phyloP scores from a whole-genome alignment of 768 basidiomycete genomes.

The Albatrellus ellisii region DNA sequence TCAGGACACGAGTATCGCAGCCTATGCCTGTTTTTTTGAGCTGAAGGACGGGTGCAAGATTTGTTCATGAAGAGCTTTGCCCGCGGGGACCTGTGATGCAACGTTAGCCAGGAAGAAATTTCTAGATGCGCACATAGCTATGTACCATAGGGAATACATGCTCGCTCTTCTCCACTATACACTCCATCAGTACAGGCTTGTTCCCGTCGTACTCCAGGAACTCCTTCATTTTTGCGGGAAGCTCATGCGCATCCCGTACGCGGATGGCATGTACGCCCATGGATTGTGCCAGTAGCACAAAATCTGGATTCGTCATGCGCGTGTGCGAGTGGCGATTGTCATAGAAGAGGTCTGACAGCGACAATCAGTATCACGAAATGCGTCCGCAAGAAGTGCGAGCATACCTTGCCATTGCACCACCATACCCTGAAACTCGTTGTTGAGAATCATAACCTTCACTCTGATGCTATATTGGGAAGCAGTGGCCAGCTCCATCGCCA shows the following conservation, averaged over 20 bases:
- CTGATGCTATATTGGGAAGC: constrained; percentile 87
- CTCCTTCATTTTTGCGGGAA: constrained; percentile 96
- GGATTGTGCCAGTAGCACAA: constrained; percentile 74
- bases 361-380: not conserved
- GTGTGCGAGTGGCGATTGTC: constrained; percentile 96
- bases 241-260: constrained; percentile 53
- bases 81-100: constrained; percentile 63
- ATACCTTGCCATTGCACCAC: constrained; percentile 97
- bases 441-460: constrained; percentile 85
- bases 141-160: constrained; percentile 87
- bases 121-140: constrained; percentile 2
- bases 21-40: constrained; percentile 5
- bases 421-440: constrained; percentile 99
- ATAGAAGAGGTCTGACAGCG: constrained; percentile 78
- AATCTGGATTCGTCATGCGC: constrained; percentile 90
- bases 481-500: constrained; percentile 96
- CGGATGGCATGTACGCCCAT: constrained; percentile 92
- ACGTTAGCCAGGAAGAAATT: too few relatives aligned
- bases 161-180: constrained; percentile 69
- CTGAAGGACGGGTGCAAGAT: constrained; percentile 49
- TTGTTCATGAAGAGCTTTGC: constrained; percentile 90
- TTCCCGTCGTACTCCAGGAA: constrained; percentile 88
- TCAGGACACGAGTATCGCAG: not conserved
- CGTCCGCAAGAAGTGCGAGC: constrained; percentile 11
- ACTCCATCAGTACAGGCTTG: constrained; percentile 86